Base-by-base conservation (phyloP, 2,329 filamentous ascomycete genomes). In the Huntiella moniliformis region DNA sequence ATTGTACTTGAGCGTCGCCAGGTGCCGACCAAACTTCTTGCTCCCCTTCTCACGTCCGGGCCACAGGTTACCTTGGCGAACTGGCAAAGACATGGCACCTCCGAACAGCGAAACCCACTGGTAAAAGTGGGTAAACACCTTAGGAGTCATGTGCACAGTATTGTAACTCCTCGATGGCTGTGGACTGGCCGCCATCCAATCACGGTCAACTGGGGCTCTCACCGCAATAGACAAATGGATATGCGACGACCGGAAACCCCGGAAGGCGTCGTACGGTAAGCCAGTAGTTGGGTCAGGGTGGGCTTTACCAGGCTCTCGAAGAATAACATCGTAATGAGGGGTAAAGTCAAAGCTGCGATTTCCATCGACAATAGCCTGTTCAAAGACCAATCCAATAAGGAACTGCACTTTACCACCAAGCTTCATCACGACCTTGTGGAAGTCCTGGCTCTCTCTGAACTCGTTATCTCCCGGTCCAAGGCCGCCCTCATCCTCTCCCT, bases 381-480 rank as follows among this genome's bases (percentile, higher is more conserved):
- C 91, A 57, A 98, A 98, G 42, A 93, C 83, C 35, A 98, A 67
- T 0, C 91, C 92, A 11, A 82, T 79, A 56, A 88, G 72, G 83
- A 86, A 95, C 60, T 85, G 82, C 1, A 98, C 91, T 56, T 91
- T 92, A 11, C 91, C 91, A 3, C 91, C 96, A 10, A 98, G 70
- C 62, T 98, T 98, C 88, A 98, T 96, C 44, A 94, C 76, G 3
- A 96, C 91, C 62, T 98, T 98, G 61, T 94, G 94, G 69, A 98
- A 98, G 1, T 79, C 70, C n/a, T 86, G 82, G 12, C 44, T 44
- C 11, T 42, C 28, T 13, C 33, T 8, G 34, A 16, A 17, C n/a
- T 13, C 40, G 18, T 8, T n/a, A n/a, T 42, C 40, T 10, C 31
- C n/a, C 4, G 15, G 31, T 13, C 37, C 16, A 7, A 47, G 33